These are phyloP conservation scores for Penicillium diatomitis DNA, from an alignment of 495 filamentous ascomycete species.

Conservation along the genomic window DNA sequence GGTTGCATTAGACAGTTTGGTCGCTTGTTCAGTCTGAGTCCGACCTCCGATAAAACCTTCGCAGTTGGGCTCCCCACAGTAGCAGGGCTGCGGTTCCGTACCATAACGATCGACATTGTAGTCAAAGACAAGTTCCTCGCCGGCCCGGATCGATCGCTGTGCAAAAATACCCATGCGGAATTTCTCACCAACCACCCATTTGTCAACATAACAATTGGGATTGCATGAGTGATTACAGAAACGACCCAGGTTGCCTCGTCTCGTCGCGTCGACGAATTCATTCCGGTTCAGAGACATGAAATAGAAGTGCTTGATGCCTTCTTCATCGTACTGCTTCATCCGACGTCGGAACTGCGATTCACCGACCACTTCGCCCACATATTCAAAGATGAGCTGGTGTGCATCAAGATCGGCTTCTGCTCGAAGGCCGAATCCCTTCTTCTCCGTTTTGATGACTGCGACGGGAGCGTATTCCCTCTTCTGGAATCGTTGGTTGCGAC, in stretches of 20 bases:
- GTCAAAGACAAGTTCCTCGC: constrained; percentile 98
- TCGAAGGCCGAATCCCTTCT: constrained; percentile 91
- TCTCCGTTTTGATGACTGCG: constrained; percentile 91
- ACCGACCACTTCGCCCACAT: constrained; percentile 97
- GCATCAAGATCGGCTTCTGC: constrained; percentile 65
- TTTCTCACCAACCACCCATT: constrained; percentile 98
- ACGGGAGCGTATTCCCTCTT: constrained; percentile 82
- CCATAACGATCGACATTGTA: constrained; percentile 99
- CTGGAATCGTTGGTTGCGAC: constrained; percentile 94
- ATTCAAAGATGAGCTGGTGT: constrained; percentile 93
- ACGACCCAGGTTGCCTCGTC: constrained; percentile 87
- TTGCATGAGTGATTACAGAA: constrained; percentile 99
- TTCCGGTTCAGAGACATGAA: constrained; percentile 98
- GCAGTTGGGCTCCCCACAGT: constrained; percentile 92
- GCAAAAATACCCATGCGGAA: constrained; percentile 99
- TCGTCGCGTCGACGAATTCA: constrained; percentile 97
- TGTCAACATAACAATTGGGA: constrained; percentile 98
- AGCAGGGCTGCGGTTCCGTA: constrained; percentile 91
- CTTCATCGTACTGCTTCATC: constrained; percentile 84
- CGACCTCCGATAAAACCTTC: constrained; percentile 94
- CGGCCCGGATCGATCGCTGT: constrained; percentile 71
- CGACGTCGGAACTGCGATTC: constrained; percentile 78
- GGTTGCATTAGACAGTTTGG: constrained; percentile 80
- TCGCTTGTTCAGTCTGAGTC: constrained; percentile 92
- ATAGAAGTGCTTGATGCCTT: constrained; percentile 98